These are phyloP conservation scores for Takashimella koratensis DNA, from an alignment of 1,284 basidiomycete species.

Conservation along the genomic window DNA sequence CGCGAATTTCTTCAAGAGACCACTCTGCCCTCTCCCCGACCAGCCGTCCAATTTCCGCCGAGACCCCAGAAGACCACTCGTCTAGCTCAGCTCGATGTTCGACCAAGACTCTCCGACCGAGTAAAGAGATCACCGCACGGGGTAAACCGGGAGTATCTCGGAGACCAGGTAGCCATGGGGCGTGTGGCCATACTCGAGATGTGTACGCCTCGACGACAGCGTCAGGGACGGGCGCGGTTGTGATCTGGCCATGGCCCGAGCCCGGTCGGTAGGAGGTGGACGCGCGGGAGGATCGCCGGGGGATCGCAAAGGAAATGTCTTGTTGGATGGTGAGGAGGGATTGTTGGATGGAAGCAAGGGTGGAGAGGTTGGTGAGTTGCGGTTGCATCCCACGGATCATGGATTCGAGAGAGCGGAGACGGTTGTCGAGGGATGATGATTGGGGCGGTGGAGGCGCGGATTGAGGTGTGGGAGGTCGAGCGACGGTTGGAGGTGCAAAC, in stretches of 20 bases:
- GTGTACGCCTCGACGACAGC: constrained; percentile 37
- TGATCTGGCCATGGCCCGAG: background rate
- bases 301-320: constrained; percentile 7
- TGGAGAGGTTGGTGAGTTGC: constrained; percentile 10
- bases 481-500: constrained; percentile 2
- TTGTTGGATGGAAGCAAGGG: constrained; percentile 14
- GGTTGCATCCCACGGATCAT: constrained; percentile 8
- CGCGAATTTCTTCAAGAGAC: constrained; percentile 41
- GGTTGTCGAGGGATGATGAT: constrained; percentile 8
- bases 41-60: constrained; percentile 30
- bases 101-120: constrained; percentile 31
- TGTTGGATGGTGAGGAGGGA: background rate
- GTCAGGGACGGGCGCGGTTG: constrained; percentile 19
- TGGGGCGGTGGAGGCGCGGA: background rate
- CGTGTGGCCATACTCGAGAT: constrained; percentile 40
- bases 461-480: background rate
- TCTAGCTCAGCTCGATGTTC: constrained; percentile 29
- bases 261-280: background rate
- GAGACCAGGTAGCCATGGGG: constrained; percentile 44
- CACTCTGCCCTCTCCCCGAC: constrained; percentile 23
- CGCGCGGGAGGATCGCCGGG: constrained; percentile 11
- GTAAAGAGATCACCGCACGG: constrained; percentile 28
- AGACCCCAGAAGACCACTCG: constrained; percentile 20
- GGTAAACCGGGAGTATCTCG: constrained; percentile 34
- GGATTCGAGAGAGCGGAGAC: constrained; percentile 13